Conservation (phyloP, 495 filamentous ascomycete species). For the Clavariopsis aquatica region DNA sequence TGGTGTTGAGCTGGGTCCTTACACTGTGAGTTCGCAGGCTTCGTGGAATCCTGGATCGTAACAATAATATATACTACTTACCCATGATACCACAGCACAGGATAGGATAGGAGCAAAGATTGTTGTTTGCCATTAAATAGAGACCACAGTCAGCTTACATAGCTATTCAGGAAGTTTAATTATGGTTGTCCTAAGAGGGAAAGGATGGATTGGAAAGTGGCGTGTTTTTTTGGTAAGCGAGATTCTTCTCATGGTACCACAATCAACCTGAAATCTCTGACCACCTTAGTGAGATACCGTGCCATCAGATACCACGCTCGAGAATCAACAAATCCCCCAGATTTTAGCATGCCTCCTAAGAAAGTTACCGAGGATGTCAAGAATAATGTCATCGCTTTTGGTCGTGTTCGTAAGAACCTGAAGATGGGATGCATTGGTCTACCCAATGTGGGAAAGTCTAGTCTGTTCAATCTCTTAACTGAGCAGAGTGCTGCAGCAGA, state of each 20-base stretch:
- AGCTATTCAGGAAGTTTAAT: too few relatives aligned
- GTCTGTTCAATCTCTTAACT: slow-evolving; percentile 41
- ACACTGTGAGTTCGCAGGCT: too few relatives aligned
- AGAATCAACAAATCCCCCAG: neutral
- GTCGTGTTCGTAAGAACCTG: slow-evolving; percentile 37
- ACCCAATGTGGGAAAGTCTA: slow-evolving; percentile 47
- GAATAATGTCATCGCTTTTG: slow-evolving; percentile 40
- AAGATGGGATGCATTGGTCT: slow-evolving; percentile 44
- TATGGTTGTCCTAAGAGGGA: too few relatives aligned
- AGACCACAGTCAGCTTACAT: too few relatives aligned
- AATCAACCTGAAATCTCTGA: neutral
- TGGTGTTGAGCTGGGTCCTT: too few relatives aligned
- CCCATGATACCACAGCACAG: too few relatives aligned
- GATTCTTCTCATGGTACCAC: neutral
- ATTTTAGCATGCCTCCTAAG: slow-evolving; percentile 34
- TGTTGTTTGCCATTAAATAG: too few relatives aligned
- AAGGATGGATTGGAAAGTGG: slow-evolving; percentile 25
- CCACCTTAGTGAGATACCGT: too few relatives aligned
- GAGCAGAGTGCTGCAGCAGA: slow-evolving; percentile 40
- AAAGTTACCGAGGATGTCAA: slow-evolving; percentile 36
- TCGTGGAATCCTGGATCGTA: too few relatives aligned
- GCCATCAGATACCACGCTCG: too few relatives aligned
- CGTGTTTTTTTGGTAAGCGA: slow-evolving; percentile 5
- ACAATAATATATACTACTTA: too few relatives aligned
- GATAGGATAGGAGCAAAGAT: too few relatives aligned